phyloP scores from a whole-genome alignment of 106 monocot species.

The Acorus gramineus region DNA sequence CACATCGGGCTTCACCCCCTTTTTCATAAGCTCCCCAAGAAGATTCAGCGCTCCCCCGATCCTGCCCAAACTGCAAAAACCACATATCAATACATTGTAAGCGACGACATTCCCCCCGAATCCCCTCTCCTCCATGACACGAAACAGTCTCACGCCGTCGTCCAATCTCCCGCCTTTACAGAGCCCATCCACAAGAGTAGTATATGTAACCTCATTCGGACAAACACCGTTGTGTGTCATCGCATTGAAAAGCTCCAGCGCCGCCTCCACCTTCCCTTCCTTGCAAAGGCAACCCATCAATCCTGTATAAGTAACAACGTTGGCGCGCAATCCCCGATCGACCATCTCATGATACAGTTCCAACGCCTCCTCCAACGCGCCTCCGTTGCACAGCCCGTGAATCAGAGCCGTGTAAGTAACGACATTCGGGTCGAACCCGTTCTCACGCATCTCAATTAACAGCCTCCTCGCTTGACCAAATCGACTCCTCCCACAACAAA shows the following conservation, averaged over 20 bases:
- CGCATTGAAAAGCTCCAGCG: slow-evolving; percentile 18
- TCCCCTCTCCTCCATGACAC: slow-evolving; percentile 20
- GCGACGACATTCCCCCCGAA: slow-evolving; percentile 15
- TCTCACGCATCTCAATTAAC: slow-evolving; percentile 26
- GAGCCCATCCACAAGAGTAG: slow-evolving; percentile 27
- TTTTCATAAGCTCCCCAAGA: slow-evolving; percentile 11
- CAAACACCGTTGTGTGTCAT: slow-evolving; percentile 18
- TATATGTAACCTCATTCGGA: slow-evolving; percentile 39
- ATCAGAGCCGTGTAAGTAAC: slow-evolving; percentile 28
- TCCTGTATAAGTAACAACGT: slow-evolving; percentile 38
- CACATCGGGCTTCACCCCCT: slow-evolving; percentile 27
- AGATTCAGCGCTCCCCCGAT: slow-evolving; percentile 29
- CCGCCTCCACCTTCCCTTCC: slow-evolving; percentile 27
- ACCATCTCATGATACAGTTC: slow-evolving; percentile 21
- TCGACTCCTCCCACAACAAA: slow-evolving; percentile 18
- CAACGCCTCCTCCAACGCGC: slow-evolving; percentile 25
- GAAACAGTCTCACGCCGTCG: slow-evolving; percentile 23
- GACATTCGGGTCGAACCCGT: slow-evolving; percentile 28
- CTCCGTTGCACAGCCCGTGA: slow-evolving; percentile 19
- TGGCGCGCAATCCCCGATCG: slow-evolving; percentile 13
- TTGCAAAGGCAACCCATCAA: slow-evolving; percentile 23
- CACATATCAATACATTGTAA: slow-evolving; percentile 32
- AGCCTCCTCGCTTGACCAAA: slow-evolving; percentile 27
- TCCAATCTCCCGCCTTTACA: slow-evolving; percentile 28
- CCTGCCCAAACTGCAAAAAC: slow-evolving; percentile 27